These are phyloP conservation scores for Talaromyces funiculosus DNA, from an alignment of 2,329 filamentous ascomycete genomes.

Conservation along the genomic window DNA sequence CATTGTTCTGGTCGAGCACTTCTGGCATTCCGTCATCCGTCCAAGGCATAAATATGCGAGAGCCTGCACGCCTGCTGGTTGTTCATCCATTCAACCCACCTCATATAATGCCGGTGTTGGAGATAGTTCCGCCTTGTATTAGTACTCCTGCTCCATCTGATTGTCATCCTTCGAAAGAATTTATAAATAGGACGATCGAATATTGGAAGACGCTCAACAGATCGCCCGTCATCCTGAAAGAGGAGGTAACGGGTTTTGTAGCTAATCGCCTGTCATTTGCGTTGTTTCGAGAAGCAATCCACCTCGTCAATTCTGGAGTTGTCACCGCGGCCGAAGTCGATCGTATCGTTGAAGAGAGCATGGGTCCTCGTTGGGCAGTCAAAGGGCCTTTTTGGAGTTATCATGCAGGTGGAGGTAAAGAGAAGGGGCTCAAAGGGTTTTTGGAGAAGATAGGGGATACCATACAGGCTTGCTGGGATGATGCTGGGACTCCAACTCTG, in stretches of 20 bases:
- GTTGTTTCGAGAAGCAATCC: conserved; percentile 50
- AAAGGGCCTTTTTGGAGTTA: conserved; percentile 56
- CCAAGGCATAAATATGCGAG: conserved; percentile 41
- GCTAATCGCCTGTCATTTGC: conserved; percentile 55
- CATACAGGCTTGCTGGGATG: conserved; percentile 51
- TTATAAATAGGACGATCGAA: conserved; percentile 35
- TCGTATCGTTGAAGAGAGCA: conserved; percentile 45
- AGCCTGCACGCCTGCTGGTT: conserved; percentile 45
- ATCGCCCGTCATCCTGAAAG: conserved; percentile 46
- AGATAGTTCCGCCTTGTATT: conserved; percentile 49
- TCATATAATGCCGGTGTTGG: conserved; percentile 56
- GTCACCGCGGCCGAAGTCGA: conserved; percentile 51
- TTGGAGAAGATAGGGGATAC: conserved; percentile 53
- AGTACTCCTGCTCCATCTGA: conserved; percentile 29
- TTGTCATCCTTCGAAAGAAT: conserved; percentile 15
- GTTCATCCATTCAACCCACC: conserved; percentile 60
- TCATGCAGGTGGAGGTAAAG: conserved; percentile 51
- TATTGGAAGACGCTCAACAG: conserved; percentile 44
- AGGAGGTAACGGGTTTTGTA: conserved; percentile 53
- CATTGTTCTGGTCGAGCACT: conserved; percentile 55
- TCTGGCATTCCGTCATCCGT: conserved; percentile 52
- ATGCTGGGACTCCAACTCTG: conserved; percentile 35
- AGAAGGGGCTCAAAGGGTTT: conserved; percentile 48
- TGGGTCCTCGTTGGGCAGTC: conserved; percentile 52
- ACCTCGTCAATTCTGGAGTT: conserved; percentile 50